These are phyloP conservation scores for Mrakia blollopis DNA, from an alignment of 768 basidiomycete genomes.

Conservation along the genomic window DNA sequence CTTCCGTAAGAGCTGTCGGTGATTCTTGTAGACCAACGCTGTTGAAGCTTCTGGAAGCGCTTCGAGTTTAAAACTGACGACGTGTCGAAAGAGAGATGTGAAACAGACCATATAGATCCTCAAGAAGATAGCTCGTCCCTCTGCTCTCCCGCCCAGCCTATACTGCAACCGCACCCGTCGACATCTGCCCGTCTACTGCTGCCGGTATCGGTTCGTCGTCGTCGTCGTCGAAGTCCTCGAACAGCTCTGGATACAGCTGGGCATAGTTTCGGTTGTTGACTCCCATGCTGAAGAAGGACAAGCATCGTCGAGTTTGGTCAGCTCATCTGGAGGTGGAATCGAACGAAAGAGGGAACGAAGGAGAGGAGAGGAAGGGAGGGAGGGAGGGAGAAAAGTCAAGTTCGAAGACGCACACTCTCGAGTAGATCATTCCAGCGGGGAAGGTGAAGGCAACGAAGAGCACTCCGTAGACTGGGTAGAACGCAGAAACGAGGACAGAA, in stretches of 20 bases:
- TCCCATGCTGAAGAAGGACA: background rate
- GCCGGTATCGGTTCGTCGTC: background rate
- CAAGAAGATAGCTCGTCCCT: background rate
- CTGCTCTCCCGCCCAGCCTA: background rate
- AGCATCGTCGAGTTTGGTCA: background rate
- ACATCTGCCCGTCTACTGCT: background rate
- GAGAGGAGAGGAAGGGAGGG: background rate
- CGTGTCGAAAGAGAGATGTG: too few species aligned
- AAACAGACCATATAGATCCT: too few species aligned
- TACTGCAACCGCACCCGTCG: background rate
- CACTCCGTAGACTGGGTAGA: background rate
- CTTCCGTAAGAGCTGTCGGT: too few species aligned
- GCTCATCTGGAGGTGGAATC: background rate
- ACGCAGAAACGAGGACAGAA: background rate
- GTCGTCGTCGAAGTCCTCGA: slow-evolving; percentile 10
- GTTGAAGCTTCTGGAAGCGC: too few species aligned
- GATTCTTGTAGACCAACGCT: too few species aligned
- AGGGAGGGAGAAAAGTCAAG: background rate
- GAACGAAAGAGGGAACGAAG: background rate
- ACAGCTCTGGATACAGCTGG: slow-evolving; percentile 11
- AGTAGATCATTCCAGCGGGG: slow-evolving; percentile 6
- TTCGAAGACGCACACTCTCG: background rate
- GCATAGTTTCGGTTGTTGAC: background rate
- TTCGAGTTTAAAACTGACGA: too few species aligned
- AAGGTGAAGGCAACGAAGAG: background rate